These are phyloP conservation scores for Tolypocladium ovalisporum DNA, from an alignment of 2,329 filamentous ascomycete genomes.

Conservation along the genomic window DNA sequence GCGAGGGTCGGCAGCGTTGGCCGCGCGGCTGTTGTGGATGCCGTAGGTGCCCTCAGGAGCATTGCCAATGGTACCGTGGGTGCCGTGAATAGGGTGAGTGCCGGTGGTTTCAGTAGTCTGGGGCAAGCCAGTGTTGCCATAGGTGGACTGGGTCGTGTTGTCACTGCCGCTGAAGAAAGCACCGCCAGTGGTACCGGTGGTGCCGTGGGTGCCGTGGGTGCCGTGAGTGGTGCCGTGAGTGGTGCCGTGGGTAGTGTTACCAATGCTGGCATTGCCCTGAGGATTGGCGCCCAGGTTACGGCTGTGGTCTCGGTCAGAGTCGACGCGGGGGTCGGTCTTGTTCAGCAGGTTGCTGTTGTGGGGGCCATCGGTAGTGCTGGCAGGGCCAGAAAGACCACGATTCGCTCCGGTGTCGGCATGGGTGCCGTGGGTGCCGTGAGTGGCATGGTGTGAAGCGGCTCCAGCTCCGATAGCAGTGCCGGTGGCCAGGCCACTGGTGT, in stretches of 20 bases:
- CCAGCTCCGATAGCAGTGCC: slow-evolving; percentile 7
- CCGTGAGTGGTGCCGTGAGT: slow-evolving; percentile 5
- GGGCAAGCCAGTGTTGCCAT: slow-evolving; percentile 3
- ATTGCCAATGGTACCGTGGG: slow-evolving; percentile 4
- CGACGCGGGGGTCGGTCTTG: slow-evolving; percentile 42
- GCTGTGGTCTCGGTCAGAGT: slow-evolving; percentile 37
- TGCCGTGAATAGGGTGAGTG: not conserved
- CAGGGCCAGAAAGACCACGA: slow-evolving; percentile 11
- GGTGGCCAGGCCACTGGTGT: not conserved
- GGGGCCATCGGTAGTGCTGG: slow-evolving; percentile 28
- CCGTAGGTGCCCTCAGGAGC: slow-evolving; percentile 22
- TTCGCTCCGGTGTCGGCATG: slow-evolving; percentile 22
- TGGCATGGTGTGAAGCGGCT: slow-evolving; percentile 5
- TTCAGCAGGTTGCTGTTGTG: slow-evolving; percentile 36
- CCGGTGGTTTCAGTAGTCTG: not conserved
- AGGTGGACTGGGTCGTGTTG: not conserved
- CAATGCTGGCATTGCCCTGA: slow-evolving; percentile 12
- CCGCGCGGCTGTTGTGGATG: slow-evolving; percentile 28
- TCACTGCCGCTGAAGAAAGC: slow-evolving; percentile 1
- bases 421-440: slow-evolving; percentile 28
- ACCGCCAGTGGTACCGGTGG: slow-evolving; percentile 6
- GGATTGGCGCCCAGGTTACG: slow-evolving; percentile 20
- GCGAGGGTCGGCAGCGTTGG: slow-evolving; percentile 39
- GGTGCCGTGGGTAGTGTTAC: slow-evolving; percentile 1
- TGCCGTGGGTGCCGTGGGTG: slow-evolving; percentile 5